A percentile compares a stretch with the other conserved stretches of the same genome.
These are phyloP conservation scores for Didymella exigua DNA, from an alignment of 2,329 filamentous ascomycete genomes.

Conservation along the genomic window DNA sequence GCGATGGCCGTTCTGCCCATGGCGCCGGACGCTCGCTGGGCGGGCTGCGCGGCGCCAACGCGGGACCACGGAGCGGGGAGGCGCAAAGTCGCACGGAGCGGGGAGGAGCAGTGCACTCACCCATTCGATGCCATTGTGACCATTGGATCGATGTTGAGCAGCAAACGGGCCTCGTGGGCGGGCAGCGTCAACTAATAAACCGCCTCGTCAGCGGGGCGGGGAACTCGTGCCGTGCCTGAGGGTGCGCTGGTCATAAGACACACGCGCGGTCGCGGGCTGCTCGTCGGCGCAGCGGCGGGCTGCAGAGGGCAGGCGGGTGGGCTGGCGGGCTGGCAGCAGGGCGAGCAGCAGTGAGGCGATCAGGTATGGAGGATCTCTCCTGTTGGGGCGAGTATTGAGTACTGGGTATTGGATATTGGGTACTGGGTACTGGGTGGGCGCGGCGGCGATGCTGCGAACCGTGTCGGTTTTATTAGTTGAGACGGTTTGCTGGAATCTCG, in stretches of 20 bases:
- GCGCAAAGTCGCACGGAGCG: constrained; percentile 47
- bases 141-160: constrained; percentile 44
- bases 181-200: constrained; percentile 25
- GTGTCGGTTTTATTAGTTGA: constrained; percentile 32
- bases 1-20: constrained; percentile 1
- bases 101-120: constrained; percentile 44
- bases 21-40: constrained; percentile 12
- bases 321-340: background rate
- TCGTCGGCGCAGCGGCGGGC: constrained; percentile 3
- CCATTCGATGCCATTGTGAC: constrained; percentile 53
- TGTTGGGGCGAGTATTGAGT: background rate
- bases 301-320: background rate
- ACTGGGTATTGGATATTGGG: no score
- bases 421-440: background rate
- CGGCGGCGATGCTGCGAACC: constrained; percentile 4
- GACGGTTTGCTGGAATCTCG: constrained; percentile 23
- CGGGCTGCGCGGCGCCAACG: constrained; percentile 14
- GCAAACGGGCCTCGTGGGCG: constrained; percentile 31
- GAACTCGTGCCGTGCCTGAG: constrained; percentile 13
- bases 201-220: constrained; percentile 18
- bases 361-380: background rate
- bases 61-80: constrained; percentile 2
- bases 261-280: constrained; percentile 2
- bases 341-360: background rate
- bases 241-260: constrained; percentile 10